A percentile compares a stretch with the other conserved stretches of the same genome.
Evolutionary conservation across 306 rosid genomes (phyloP).

Genomic region (Quercus agrifolia): DNA sequence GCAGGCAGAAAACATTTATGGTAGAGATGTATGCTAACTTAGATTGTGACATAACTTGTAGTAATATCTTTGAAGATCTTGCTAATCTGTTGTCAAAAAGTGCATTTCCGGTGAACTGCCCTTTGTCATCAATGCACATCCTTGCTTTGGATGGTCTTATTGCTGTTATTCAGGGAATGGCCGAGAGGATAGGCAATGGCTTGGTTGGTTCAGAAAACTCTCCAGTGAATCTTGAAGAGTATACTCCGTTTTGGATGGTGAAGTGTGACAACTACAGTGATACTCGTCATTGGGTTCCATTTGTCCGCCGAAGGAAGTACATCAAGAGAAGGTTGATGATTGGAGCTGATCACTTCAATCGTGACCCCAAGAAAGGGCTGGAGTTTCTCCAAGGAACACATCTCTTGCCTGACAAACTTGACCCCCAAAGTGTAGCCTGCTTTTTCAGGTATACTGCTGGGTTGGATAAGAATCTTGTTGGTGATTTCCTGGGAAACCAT

Average conservation of each 20-base stretch:
- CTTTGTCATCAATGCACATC: constrained; percentile 82
- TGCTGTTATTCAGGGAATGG: constrained; percentile 98
- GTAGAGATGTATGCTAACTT: constrained; percentile 94
- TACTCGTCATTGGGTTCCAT: constrained; percentile 88
- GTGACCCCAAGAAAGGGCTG: constrained; percentile 97
- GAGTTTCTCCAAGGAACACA: constrained; percentile 98
- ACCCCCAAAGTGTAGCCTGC: constrained; percentile 98
- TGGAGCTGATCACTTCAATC: constrained; percentile 99
- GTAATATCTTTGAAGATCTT: constrained; percentile 92
- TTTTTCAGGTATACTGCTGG: constrained; percentile 98
- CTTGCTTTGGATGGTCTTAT: constrained; percentile 95
- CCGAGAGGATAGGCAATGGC: constrained; percentile 83
- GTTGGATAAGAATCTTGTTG: constrained; percentile 97
- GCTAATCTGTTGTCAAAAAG: constrained; percentile 82
- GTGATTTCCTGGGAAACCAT: constrained; percentile 95
- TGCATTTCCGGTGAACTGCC: constrained; percentile 91
- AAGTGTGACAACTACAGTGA: constrained; percentile 86
- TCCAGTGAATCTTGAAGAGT: constrained; percentile 77
- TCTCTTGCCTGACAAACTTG: constrained; percentile 97
- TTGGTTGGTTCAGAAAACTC: constrained; percentile 53
- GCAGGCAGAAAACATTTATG: constrained; percentile 86
- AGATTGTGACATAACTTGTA: constrained; percentile 93
- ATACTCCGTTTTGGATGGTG: constrained; percentile 96
- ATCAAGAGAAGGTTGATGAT: constrained; percentile 95
- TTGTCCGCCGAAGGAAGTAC: constrained; percentile 82